Evolutionary conservation across 116 monocot species (phyloP), one percentile per base, ranked within the genome.

Genomic region (Papilionanthe hybrid): DNA sequence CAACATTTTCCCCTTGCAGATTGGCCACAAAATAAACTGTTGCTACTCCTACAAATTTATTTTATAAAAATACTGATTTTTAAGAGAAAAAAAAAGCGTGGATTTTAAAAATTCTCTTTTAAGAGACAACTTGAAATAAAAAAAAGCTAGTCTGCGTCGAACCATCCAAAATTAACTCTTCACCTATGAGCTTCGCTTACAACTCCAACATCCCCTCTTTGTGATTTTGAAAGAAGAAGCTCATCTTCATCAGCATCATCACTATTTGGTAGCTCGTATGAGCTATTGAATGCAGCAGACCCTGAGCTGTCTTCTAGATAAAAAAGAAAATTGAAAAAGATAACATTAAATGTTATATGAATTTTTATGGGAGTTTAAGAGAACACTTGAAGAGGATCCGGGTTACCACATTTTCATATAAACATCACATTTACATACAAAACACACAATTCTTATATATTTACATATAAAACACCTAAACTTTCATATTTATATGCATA

Each of bases 181-280:
- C 50, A 50, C 50, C 9, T 20, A 63, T 25, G 20, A 63, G 63
- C 22, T 63, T 63, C 25, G 7, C 22, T 25, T 25, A 63, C 20
- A 25, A 22, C 63, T 63, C 5, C 63, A 63, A 63, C 50, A 13
- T 50, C 50, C 10, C 7, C 63, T 63, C 63, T 63, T 63, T 20
- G 63, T 11, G 63, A 25, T 63, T 63, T 20, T 63, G 63, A 87
- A 41, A 91, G 85, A 66, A 95, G 87, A 84, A 81, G 83, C 73
- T 72, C 91, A 28, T 91, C 93, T 86, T 93, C 92, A 74, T 95
- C 95, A 4, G 84, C 42, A 81, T 95, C 95, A 19, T 93, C 90
- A 75, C 92, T 92, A 27, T 90, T 90, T 0, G 49, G 72, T 28
- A 50, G 83, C 8, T 88, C 89, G 50, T 75, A 83, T 10, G 87